Base-by-base conservation (phyloP, 805 yeast genomes). In the Candida ponderosae region DNA sequence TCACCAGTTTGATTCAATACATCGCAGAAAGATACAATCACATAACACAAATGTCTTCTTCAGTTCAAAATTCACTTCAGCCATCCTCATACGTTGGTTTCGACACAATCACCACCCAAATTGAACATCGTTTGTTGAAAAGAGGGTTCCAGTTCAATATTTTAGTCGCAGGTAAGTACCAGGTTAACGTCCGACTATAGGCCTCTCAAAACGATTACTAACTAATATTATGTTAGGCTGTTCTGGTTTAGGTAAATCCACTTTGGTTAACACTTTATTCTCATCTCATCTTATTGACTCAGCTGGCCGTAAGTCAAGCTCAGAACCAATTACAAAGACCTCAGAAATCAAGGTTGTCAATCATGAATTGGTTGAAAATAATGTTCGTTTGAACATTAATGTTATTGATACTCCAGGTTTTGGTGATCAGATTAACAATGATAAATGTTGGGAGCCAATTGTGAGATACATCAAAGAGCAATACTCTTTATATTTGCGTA, bases 401-500 rank as follows among this genome's bases (percentile, higher is more conserved):
- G 79, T 93, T 39, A 85, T 93, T 56, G 98, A 93, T 59, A 93
- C 98, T 4, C 97, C 97, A 17, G 97, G 97, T 14, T 93, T 87
- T 68, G 97, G 96, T 29, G 98, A 93, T 68, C 96, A 85, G 64
- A 83, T 93, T 48, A 85, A 88, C 66, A 89, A 89, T 62, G 94
- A 85, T 53, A 84, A 82, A 62, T 88, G 95, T 63, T 90, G 97
- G 96, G 97, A 89, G 51, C 96, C 96, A 37, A 79, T 89, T 44
- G 81, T 89, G 46, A 87, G 86, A 63, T 89, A 88, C 64, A 86
- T 89, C 58, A 89, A 89, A 65, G 97, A 89, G 62, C 97, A 89
- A 64, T 95, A 89, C 60, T 82, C 94, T 31, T 80, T 80, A 53
- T 89, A 84, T 60, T 71, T 89, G 56, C 81, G 97, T 65, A 85